Conservation (phyloP, 2,329 filamentous ascomycete genomes). For the Calonectria leucothoes region DNA sequence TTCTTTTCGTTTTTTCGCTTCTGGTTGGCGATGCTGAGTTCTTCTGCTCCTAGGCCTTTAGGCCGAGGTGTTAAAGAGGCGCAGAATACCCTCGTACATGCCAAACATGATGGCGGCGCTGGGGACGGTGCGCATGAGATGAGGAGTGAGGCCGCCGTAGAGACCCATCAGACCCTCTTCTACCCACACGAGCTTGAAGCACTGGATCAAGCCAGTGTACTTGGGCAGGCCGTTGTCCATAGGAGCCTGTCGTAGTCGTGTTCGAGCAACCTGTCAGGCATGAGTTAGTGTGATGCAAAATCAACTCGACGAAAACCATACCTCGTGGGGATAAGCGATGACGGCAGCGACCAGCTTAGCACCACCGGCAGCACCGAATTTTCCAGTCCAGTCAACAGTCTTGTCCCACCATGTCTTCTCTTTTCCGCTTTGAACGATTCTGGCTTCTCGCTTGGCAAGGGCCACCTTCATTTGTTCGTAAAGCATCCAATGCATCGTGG, state of each 20-base stretch:
- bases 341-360: conserved; percentile 89
- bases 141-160: conserved; percentile 92
- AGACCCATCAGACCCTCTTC: conserved; percentile 89
- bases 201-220: conserved; percentile 89
- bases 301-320: conserved; percentile 49
- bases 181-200: conserved; percentile 87
- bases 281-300: conserved; percentile 2
- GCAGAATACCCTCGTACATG: conserved; percentile 76
- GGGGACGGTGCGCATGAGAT: conserved; percentile 90
- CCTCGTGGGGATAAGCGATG: conserved; percentile 93
- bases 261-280: conserved; percentile 76
- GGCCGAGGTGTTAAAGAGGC: conserved; percentile 55
- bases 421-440: conserved; percentile 67
- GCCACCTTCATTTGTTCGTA: conserved; percentile 91
- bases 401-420: conserved; percentile 78
- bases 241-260: conserved; percentile 87
- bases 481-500: conserved; percentile 91
- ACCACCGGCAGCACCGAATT: conserved; percentile 80
- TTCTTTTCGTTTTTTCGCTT: background rate
- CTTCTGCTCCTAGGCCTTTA: conserved; percentile 33
- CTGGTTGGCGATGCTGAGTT: background rate
- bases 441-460: conserved; percentile 73
- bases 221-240: conserved; percentile 77
- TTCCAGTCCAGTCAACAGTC: conserved; percentile 82
- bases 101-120: conserved; percentile 97